Evolutionary conservation across 164 flowering plant species (phyloP).

Genomic region (Magnolia changhungtana): DNA sequence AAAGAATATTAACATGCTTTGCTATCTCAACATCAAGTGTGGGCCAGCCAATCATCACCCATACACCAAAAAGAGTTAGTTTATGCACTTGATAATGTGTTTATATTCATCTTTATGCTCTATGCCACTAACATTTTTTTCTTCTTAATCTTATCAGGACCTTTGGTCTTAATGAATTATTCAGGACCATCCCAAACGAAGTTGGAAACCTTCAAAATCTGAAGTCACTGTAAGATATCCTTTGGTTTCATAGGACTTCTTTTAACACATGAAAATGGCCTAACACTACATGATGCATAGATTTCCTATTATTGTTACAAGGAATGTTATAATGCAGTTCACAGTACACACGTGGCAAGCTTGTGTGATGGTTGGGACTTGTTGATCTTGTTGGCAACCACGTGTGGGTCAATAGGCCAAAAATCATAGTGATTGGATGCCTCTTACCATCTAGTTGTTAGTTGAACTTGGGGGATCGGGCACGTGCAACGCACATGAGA

Average conservation of each 20-base stretch:
- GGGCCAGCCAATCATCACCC: neutral
- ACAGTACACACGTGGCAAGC: too few species aligned
- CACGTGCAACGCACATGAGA: too few species aligned
- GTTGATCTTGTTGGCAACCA: too few species aligned
- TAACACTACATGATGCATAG: too few species aligned
- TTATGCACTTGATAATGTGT: neutral
- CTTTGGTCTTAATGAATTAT: conserved; percentile 33
- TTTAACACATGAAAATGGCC: neutral
- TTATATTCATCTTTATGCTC: neutral
- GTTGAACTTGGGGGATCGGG: too few species aligned
- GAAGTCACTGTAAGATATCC: conserved; percentile 31
- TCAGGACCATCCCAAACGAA: conserved; percentile 36
- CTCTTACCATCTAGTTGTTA: too few species aligned
- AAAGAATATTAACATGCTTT: neutral
- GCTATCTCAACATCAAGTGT: neutral
- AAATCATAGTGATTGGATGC: too few species aligned
- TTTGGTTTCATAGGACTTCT: neutral
- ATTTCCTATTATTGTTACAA: too few species aligned
- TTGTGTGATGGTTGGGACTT: too few species aligned
- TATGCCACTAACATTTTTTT: neutral
- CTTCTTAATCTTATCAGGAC: conserved; percentile 12
- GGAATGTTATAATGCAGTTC: too few species aligned
- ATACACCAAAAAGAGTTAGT: neutral
- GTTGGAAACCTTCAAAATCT: conserved; percentile 52
- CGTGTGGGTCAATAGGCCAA: too few species aligned